Conservation (phyloP, 352 stramenopile species). For the Globisporangium takayamanum region DNA sequence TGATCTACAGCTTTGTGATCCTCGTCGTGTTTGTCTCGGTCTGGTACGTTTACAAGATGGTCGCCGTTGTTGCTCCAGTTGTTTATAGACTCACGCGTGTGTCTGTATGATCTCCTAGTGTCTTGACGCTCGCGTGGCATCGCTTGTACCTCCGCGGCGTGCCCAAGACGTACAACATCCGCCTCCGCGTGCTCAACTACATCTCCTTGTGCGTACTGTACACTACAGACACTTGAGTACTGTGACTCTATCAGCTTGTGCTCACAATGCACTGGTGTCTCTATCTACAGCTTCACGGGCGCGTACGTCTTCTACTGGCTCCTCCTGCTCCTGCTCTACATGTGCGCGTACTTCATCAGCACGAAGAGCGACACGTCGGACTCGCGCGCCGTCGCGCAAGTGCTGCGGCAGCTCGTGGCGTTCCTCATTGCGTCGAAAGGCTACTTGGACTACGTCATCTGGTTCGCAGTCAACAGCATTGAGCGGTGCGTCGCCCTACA, state of each 20-base stretch:
- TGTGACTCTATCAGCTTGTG: not conserved
- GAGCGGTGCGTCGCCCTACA: conserved; percentile 29
- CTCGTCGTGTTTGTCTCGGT: conserved; percentile 81
- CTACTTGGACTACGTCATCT: conserved; percentile 87
- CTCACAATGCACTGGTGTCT: not conserved
- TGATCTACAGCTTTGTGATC: conserved; percentile 84
- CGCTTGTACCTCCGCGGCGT: conserved; percentile 78
- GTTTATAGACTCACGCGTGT: not conserved
- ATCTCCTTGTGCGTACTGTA: conserved; percentile 65
- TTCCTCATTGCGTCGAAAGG: conserved; percentile 82
- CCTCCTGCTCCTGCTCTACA: conserved; percentile 80
- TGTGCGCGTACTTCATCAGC: conserved; percentile 86
- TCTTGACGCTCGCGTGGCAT: conserved; percentile 79
- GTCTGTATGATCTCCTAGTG: conserved; percentile 17
- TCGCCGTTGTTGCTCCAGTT: not conserved
- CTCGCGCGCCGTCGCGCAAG: conserved; percentile 56
- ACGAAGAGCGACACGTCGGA: conserved; percentile 57
- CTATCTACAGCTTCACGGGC: conserved; percentile 56
- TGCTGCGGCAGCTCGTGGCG: conserved; percentile 73
- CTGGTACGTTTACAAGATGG: conserved; percentile 29
- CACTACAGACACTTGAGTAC: not conserved
- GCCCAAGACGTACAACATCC: conserved; percentile 87
- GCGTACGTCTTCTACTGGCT: conserved; percentile 89
- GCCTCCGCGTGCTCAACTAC: conserved; percentile 85
- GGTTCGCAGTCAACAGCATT: conserved; percentile 88